Evolutionary conservation across 2,329 filamentous ascomycete species (phyloP).

Genomic region (Laburnicola sp.): DNA sequence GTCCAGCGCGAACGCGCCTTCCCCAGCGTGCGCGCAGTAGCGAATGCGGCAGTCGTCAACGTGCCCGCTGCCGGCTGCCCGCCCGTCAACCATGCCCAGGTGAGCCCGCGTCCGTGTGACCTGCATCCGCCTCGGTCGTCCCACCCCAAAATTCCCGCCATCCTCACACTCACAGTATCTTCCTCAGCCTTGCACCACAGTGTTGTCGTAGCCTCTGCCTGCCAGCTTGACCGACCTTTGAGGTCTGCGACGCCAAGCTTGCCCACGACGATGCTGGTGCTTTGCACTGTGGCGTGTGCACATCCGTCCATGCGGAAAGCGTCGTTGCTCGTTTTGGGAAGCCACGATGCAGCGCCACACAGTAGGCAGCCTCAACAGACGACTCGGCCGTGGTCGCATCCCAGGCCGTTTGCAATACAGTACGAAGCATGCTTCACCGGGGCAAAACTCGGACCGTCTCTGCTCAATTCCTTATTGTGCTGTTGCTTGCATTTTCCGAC

Average conservation of each 20-base stretch:
- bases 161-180: slow-evolving; percentile 14
- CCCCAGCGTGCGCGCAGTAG: too few relatives aligned
- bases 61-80: not conserved
- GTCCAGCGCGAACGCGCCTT: not conserved
- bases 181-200: slow-evolving; percentile 3
- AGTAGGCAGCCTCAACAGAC: slow-evolving; percentile 28
- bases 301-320: not conserved
- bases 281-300: not conserved
- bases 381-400: slow-evolving; percentile 16
- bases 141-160: slow-evolving; percentile 10
- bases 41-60: not conserved
- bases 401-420: not conserved
- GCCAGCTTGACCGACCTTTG: slow-evolving; percentile 3
- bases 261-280: not conserved
- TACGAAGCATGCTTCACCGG: too few relatives aligned
- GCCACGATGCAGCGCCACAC: slow-evolving; percentile 22
- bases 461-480: not conserved
- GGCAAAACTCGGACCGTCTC: not conserved
- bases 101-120: too few relatives aligned
- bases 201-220: too few relatives aligned
- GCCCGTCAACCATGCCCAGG: not conserved
- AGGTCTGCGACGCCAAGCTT: not conserved
- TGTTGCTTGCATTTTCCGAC: not conserved
- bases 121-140: slow-evolving; percentile 6
- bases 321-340: slow-evolving; percentile 4